Evolutionary conservation across 2,329 filamentous ascomycete species (phyloP).

Genomic region (Fusarium sp.): DNA sequence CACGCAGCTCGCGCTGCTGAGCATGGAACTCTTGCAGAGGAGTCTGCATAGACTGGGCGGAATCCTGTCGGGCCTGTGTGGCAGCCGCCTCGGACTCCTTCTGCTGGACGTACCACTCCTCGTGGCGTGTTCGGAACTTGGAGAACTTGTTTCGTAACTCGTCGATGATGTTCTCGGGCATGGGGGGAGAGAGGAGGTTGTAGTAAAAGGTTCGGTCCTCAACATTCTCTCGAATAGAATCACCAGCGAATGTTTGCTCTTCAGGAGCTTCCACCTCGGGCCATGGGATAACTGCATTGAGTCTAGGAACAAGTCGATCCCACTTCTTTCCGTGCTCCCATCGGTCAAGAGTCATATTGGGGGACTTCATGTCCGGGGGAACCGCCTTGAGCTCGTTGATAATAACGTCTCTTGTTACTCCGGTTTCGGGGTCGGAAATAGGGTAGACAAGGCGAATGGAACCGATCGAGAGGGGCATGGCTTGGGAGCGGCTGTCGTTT

Average conservation of each 20-base stretch:
- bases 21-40: constrained; percentile 73
- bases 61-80: constrained; percentile 55
- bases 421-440: constrained; percentile 75
- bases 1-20: constrained; percentile 66
- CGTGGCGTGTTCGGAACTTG: constrained; percentile 85
- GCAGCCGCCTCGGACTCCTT: constrained; percentile 72
- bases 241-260: constrained; percentile 69
- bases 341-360: constrained; percentile 59
- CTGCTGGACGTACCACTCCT: constrained; percentile 77
- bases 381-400: constrained; percentile 77
- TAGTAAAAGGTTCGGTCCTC: constrained; percentile 84
- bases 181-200: constrained; percentile 82
- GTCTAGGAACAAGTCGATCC: constrained; percentile 76
- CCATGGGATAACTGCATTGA: constrained; percentile 84
- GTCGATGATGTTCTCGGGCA: constrained; percentile 84
- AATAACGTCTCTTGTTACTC: constrained; percentile 79
- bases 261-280: constrained; percentile 69
- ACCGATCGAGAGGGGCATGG: constrained; percentile 73
- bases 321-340: constrained; percentile 61
- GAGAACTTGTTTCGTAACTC: constrained; percentile 89
- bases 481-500: constrained; percentile 49
- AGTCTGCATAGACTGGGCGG: constrained; percentile 62
- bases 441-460: constrained; percentile 87
- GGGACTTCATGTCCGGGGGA: constrained; percentile 62
- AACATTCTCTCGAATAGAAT: constrained; percentile 83